Base-by-base conservation (phyloP, 78 protist genomes). In the Blattamonas nauphoetae region DNA sequence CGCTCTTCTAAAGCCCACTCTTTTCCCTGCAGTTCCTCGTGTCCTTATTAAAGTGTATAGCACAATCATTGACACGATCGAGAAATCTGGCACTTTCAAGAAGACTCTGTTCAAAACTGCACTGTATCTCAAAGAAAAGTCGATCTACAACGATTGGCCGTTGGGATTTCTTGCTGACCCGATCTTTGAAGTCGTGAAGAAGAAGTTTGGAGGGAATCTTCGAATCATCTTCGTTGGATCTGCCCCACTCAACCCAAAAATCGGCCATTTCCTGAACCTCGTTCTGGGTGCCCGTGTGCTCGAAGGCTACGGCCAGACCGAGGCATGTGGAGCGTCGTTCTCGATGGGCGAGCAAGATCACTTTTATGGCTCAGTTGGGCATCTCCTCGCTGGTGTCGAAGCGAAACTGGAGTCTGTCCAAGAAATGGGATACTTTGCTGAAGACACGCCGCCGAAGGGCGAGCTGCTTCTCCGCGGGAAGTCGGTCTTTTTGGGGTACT, bases 21-120 rank as follows among this genome's bases (percentile, higher is more conserved):
- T 79, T 32, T 33, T 79, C 83, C 83, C 86, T 6, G 86, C n/a
- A 4, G 86, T 84, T 84, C 86, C 86, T 55, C 55, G 86, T 5
- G 78, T 84, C 34, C 42, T 55, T 6, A 6, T 71, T 4, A 84
- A 46, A 21, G 42, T 21, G 33, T 43, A 43, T 45, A 5, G 38
- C 29, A n/a, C 6, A 21, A 46, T 84, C 34, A 32, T 43, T 4
- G 44, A 44, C 29, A 4, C 4, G 33, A 45, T 84, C 78, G 83
- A 5, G 83, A 79, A 79, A 6, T 4, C 32, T 4, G 45, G 45
- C 33, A 6, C 5, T 4, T 4, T 79, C 45, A 36, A 38, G 83
- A 33, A 11, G 41, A 4, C 11, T n/a, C 4, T 79, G 33, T 79
- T 79, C 83, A 79, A 79, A 21, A 5, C 6, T 38, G 6, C 21